Base-by-base conservation (phyloP, 192 early-diverging fungal species). In the Coemansia sp. region DNA sequence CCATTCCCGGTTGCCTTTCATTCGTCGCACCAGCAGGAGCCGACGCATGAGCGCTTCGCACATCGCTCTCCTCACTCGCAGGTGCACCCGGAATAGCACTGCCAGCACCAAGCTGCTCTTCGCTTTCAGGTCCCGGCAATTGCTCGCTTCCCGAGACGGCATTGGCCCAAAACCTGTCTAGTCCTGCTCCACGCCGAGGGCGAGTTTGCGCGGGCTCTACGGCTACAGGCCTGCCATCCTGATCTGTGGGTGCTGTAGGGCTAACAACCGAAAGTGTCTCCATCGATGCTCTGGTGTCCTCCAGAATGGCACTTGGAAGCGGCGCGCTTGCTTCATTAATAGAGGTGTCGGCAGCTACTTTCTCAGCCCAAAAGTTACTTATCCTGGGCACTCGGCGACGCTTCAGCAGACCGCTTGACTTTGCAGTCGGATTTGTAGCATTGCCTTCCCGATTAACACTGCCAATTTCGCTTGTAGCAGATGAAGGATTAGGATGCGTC, bases 361-460 rank as follows among this genome's bases (percentile, higher is more conserved):
- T 53, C 10, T 53, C 51, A 16, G 28, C 57, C 71, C 71, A 73
- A 59, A 67, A 73, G 37, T 45, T 62, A 56, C 66, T 73, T 39
- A 66, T 38, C 18, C 65, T 53, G 16, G 51, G 51, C 11, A 13
- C 51, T 53, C 51, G 51, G 51, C 51, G 51, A 53, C 51, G 51
- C 14, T 26, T 53, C 51, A 28, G 14, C 51, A 33, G 16, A 31
- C 21, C 26, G 26, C 24, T 16, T 6, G 51, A 28, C 14, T 31
- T 26, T 26, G 14, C 24, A 53, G 51, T 28, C 26, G 4, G 5
- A 1, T 4, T 16, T 28, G 51, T 4, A 10, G 4, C 40, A 13
- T n/a, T 10, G 40, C n/a, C 16, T n/a, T 43, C 40, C 16, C n/a
- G 40, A 43, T n/a, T 5, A 43, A 4, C 40, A 4, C 11, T n/a